Percentiles rank a stretch among this genome's conserved stretches.
Evolutionary conservation across 192 early-diverging fungal genomes (phyloP).

Genomic region (Mortierella alpina): DNA sequence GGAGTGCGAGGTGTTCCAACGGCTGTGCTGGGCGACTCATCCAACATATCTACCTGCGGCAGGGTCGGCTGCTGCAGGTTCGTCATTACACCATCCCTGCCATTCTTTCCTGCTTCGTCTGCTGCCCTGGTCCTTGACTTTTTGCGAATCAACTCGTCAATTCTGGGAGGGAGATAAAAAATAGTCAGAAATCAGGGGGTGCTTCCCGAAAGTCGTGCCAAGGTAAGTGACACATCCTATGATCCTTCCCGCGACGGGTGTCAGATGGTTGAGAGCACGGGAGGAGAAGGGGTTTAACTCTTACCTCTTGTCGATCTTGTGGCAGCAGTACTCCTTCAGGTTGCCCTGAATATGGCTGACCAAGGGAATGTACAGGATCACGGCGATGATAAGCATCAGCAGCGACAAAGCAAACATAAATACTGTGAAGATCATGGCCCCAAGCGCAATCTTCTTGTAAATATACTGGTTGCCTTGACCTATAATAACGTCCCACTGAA

Average conservation of each 20-base stretch:
- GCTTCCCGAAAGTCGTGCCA: background rate
- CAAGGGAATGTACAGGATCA: slow-evolving; percentile 81
- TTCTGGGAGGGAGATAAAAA: slow-evolving; percentile 41
- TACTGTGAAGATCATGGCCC: slow-evolving; percentile 71
- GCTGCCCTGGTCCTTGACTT: slow-evolving; percentile 61
- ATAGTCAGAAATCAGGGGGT: background rate
- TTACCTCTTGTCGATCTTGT: slow-evolving; percentile 91
- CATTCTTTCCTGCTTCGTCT: slow-evolving; percentile 23
- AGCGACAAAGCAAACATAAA: slow-evolving; percentile 69
- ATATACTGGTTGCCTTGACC: background rate
- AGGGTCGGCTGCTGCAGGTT: slow-evolving; percentile 49
- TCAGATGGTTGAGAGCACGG: background rate
- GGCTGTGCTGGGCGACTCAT: background rate
- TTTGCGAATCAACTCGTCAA: slow-evolving; percentile 66
- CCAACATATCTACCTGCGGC: slow-evolving; percentile 32
- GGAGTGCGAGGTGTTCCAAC: slow-evolving; percentile 12
- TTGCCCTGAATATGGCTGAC: slow-evolving; percentile 85
- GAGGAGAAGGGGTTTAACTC: background rate
- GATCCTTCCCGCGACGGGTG: background rate
- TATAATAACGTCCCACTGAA: slow-evolving; percentile 16
- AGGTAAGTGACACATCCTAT: no score
- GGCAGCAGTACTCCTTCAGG: slow-evolving; percentile 88
- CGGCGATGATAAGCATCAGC: slow-evolving; percentile 66
- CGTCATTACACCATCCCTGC: slow-evolving; percentile 6
- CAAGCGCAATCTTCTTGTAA: slow-evolving; percentile 34